Conservation (phyloP, 768 basidiomycete species). For the Myochromella boudieri region DNA sequence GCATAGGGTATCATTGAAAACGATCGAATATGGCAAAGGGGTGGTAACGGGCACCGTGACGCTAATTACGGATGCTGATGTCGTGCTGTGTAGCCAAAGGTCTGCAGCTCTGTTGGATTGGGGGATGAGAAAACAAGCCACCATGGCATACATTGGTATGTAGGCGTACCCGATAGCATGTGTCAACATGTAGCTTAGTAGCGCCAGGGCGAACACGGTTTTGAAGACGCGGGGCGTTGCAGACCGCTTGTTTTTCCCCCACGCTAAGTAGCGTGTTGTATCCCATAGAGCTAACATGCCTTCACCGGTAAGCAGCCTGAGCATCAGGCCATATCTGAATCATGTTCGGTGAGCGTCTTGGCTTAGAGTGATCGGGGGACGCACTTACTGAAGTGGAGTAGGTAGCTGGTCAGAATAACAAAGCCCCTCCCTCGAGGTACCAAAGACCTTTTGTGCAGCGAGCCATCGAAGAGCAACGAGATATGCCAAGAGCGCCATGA, state of each 20-base stretch:
- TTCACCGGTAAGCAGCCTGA: not conserved
- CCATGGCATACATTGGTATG: not conserved
- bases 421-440: not conserved
- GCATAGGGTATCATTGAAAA: not conserved
- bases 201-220: not conserved
- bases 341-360: not conserved
- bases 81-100: conserved; percentile 3
- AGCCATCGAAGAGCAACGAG: not conserved
- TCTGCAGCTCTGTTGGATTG: not conserved
- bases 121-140: not conserved
- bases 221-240: not conserved
- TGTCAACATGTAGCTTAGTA: conserved; percentile 1
- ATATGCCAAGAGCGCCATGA: not conserved
- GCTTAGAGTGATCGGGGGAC: not conserved
- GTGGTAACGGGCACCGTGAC: not conserved
- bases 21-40: not conserved
- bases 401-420: not conserved
- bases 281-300: not conserved
- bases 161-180: conserved; percentile 1
- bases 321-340: conserved; percentile 3
- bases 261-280: not conserved
- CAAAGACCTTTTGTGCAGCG: not conserved
- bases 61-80: not conserved
- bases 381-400: not conserved
- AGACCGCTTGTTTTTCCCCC: not conserved